Base-by-base conservation (phyloP, 768 basidiomycete species). In the Cystobasidium ongulense region DNA sequence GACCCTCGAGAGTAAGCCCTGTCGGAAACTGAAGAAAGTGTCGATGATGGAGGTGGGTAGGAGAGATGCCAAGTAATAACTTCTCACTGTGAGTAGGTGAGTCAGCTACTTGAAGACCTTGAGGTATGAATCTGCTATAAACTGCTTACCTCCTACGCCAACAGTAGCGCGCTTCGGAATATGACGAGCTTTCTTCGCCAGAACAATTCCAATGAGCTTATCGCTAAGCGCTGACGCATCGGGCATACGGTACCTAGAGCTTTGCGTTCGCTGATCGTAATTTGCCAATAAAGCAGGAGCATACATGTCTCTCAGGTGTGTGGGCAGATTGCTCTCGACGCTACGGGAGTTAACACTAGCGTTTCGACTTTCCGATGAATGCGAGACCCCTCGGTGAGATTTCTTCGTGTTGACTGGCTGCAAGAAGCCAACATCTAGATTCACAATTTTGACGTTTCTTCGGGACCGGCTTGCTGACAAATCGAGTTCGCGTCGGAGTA, bases 351-450 rank as follows among this genome's bases (percentile, higher is more conserved):
- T 11, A 31, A 27, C 10, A 11, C 46, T 10, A 8, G 68, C 3
- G 10, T 23, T 27, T 1, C 31, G 21, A 27, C 21, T 36, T 35
- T 67, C 43, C 39, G 68, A 53, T 5, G 68, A 71, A 57, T 54
- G 50, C 2, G 68, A 67, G 46, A 35, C 46, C 3, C 65, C 65
- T 31, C 65, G 38, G 23, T 39, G 31, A 3, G 38, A 35, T 17
- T 50, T 39, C 8, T 15, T 46, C 5, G 65, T 67, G 33, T 50
- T 46, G 23, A 67, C 65, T 2, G 68, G 68, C 17, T 52, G 50
- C 43, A 71, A 36, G 68, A 71, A 71, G 50, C 68, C 68, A n/a
- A 71, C 68, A 36, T 71, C 68, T 2, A 71, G 18, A 29, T 71
- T 71, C 23, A 71, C 54, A 35, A 71, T 59, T 13, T 52, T 54